Evolutionary conservation across 192 early-diverging fungal genomes (phyloP), one percentile per base, ranked within the genome.

Genomic region (Rhizophagus prolifer): DNA sequence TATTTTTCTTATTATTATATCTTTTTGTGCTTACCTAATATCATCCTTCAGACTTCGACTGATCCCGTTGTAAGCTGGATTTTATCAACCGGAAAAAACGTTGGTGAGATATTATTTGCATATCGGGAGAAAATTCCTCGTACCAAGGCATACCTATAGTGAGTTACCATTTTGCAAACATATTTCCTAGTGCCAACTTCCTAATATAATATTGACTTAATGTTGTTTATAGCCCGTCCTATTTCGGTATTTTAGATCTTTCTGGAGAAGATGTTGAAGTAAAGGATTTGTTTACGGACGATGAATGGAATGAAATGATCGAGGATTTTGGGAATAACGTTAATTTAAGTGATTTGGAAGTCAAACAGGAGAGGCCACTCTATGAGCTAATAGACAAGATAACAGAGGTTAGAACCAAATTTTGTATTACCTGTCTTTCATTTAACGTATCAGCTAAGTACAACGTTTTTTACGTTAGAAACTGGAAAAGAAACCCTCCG

Each of bases 161-260:
- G 28, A 70, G 68, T 70, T 50, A 70, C 19, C n/a, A 64, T 30
- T 64, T 34, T 13, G 30, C 12, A 64, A 64, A 26, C 62, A 64
- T 64, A 64, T 64, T 64, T 64, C 36, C 31, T 13, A 64, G 62
- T 64, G 30, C 28, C 62, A 12, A n/a, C n/a, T n/a, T n/a, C n/a
- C n/a, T n/a, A n/a, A n/a, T n/a, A n/a, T n/a, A n/a, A n/a, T n/a
- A n/a, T n/a, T n/a, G n/a, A n/a, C n/a, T n/a, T n/a, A n/a, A n/a
- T 66, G 2, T 25, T 75, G 34, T 66, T 75, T 66, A 41, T 75
- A 75, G 74, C 30, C 63, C 25, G 28, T 46, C 74, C 6, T 75
- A 75, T 28, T 75, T 75, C 31, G 63, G 74, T 26, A 75, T 75
- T 10, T 23, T n/a, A n/a, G n/a, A n/a, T n/a, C n/a, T n/a, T n/a